Conservation (phyloP, 2,329 filamentous ascomycete genomes). For the Ophiocordyceps camponoti-floridani region DNA sequence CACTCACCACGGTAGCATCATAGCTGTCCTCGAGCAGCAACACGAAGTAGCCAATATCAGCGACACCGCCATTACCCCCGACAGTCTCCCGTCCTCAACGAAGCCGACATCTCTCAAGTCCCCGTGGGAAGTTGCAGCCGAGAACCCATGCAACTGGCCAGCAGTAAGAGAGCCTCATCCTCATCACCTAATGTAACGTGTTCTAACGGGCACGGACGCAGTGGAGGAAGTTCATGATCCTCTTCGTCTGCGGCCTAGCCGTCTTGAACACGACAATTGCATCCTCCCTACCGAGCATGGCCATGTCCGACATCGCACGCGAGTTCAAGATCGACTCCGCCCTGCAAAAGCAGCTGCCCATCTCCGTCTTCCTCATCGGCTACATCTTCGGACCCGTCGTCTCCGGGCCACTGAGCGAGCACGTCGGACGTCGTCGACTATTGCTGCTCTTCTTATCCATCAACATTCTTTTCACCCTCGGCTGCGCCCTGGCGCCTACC, state of each 20-base stretch:
- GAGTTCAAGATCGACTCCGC: constrained; percentile 36
- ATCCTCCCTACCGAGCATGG: constrained; percentile 45
- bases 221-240: constrained; percentile 34
- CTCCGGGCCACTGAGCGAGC: constrained; percentile 48
- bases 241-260: constrained; percentile 35
- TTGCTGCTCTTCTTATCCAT: constrained; percentile 22
- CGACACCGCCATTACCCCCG: constrained; percentile 13
- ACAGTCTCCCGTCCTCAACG: constrained; percentile 15
- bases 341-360: constrained; percentile 32
- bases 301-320: constrained; percentile 34
- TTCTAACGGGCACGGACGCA: too few species aligned
- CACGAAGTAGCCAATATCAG: constrained; percentile 10
- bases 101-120: constrained; percentile 18
- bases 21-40: too few species aligned
- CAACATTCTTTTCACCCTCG: constrained; percentile 31
- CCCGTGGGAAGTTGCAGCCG: constrained; percentile 28
- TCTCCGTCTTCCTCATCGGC: constrained; percentile 45
- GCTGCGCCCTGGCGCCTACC: constrained; percentile 30
- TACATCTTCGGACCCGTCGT: constrained; percentile 44
- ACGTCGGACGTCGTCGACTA: constrained; percentile 33
- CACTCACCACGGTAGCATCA: too few species aligned
- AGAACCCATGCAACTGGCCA: constrained; percentile 36
- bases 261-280: constrained; percentile 54
- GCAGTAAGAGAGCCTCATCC: constrained; percentile 9
- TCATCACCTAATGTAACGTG: too few species aligned